phyloP scores from a whole-genome alignment of 345 rosid species.

The Hibiscus syriacus region DNA sequence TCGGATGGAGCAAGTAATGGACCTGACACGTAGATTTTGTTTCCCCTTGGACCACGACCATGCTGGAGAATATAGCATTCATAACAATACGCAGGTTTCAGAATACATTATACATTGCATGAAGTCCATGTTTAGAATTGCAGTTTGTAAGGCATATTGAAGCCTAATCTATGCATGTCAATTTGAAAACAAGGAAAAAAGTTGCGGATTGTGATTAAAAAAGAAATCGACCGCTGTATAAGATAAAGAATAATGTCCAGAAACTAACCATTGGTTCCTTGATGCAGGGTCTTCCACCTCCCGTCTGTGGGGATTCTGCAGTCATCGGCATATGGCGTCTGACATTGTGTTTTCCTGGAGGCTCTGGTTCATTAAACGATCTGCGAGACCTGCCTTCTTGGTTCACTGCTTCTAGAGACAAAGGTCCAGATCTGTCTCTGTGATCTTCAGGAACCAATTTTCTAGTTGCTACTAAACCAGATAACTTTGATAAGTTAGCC shows the following conservation, averaged over 20 bases:
- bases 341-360: slow-evolving; percentile 25
- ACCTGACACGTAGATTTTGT: slow-evolving; percentile 83
- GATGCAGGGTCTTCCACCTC: slow-evolving; percentile 19
- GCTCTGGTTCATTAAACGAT: slow-evolving; percentile 19
- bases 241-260: not conserved
- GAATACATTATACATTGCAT: not conserved
- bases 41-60: slow-evolving; percentile 38
- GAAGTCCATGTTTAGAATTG: not conserved
- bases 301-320: slow-evolving; percentile 26
- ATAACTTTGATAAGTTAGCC: slow-evolving; percentile 32
- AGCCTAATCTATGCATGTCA: not conserved
- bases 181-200: too few relatives aligned
- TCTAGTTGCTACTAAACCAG: slow-evolving; percentile 42
- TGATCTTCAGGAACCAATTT: slow-evolving; percentile 25
- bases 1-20: slow-evolving; percentile 67
- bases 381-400: slow-evolving; percentile 22
- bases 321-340: slow-evolving; percentile 17
- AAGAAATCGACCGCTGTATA: not conserved
- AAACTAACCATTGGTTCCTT: slow-evolving; percentile 41
- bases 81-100: slow-evolving; percentile 3
- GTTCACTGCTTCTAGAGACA: slow-evolving; percentile 20
- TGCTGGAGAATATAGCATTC: slow-evolving; percentile 30
- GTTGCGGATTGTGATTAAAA: not conserved
- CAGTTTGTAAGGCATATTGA: too few relatives aligned
- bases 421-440: slow-evolving; percentile 22